Base-by-base conservation (phyloP, 2,329 filamentous ascomycete genomes). In the Pseudocercospora fijiensis region DNA sequence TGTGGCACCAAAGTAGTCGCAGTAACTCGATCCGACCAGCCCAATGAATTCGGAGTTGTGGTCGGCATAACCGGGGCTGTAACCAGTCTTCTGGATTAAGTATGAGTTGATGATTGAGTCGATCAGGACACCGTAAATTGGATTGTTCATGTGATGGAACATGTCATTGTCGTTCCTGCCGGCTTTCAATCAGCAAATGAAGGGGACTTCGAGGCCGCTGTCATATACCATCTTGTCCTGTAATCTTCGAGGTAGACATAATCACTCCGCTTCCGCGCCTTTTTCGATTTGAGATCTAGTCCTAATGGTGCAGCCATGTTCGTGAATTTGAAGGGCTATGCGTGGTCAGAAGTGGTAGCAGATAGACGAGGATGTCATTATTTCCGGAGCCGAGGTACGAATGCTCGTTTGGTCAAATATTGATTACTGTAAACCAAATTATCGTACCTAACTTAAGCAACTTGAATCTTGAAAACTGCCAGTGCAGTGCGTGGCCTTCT, bases 41-140 rank as follows among this genome's bases (percentile, higher is more conserved):
- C 90, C 91, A 69, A 95, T 90, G 70, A 93, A 88, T 1, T 85
- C 76, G 1, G 89, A 90, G 85, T 4, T 67, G 89, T 79, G 57
- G 95, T 85, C 55, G 16, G 28, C 58, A 33, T 62, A 58, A 18
- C 63, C 93, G 88, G 2, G 85, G 75, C 2, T 89, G 91, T 93
- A 85, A 11, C 85, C 85, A 76, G 91, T 96, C 72, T 90, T 82
- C 58, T 88, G 82, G 66, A 96, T 92, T 18, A 98, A 85, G 76
- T 95, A 98, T 56, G 89, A 85, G 77, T 97, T 98, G 75, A 96
- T 87, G 63, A 96, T 86, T 1, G 91, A 93, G 80, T 98, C 94
- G 76, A 96, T 74, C 5, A 76, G 64, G 4, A 75, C 71, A 49
- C 71, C 72, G 57, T 76, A 76, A 61, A 74, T 70, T 0, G 74